Conservation (phyloP, 371 early-diverging fungal genomes). For the Parasitella parasitica region DNA sequence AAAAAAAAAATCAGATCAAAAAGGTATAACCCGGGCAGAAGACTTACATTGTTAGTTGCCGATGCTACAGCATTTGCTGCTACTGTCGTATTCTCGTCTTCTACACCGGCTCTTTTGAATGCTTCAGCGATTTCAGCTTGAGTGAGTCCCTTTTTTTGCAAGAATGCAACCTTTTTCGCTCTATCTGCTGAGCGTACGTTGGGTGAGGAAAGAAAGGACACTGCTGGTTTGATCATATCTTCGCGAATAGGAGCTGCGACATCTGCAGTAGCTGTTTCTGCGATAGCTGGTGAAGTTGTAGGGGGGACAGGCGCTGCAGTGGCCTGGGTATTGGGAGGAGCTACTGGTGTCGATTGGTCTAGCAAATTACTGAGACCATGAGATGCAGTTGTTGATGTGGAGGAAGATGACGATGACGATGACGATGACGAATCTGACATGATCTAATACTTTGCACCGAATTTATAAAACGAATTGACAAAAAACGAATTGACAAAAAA, state of each 20-base stretch:
- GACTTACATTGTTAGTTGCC: not conserved
- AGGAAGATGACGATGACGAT: not conserved
- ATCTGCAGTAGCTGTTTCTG: not conserved
- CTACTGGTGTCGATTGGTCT: not conserved
- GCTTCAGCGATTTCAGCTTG: constrained; percentile 62
- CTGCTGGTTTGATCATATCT: constrained; percentile 56
- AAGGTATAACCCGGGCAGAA: too few species aligned
- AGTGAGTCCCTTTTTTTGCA: constrained; percentile 62
- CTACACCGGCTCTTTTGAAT: constrained; percentile 34
- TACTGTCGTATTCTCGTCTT: not conserved
- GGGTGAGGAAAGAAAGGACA: constrained; percentile 58
- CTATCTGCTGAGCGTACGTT: constrained; percentile 58
- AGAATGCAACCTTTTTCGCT: constrained; percentile 60
- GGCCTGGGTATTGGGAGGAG: not conserved
- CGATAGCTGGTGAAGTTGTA: not conserved
- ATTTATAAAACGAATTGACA: not conserved
- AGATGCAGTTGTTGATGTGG: not conserved
- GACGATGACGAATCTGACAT: not conserved
- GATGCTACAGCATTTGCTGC: not conserved
- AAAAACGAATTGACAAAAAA: not conserved
- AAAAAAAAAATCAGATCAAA: too few species aligned
- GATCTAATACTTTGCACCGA: not conserved
- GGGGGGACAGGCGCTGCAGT: not conserved
- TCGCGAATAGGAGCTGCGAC: constrained; percentile 31
- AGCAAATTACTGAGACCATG: not conserved